Conservation (phyloP, 352 stramenopile species). For the Aphanomyces euteiches region DNA sequence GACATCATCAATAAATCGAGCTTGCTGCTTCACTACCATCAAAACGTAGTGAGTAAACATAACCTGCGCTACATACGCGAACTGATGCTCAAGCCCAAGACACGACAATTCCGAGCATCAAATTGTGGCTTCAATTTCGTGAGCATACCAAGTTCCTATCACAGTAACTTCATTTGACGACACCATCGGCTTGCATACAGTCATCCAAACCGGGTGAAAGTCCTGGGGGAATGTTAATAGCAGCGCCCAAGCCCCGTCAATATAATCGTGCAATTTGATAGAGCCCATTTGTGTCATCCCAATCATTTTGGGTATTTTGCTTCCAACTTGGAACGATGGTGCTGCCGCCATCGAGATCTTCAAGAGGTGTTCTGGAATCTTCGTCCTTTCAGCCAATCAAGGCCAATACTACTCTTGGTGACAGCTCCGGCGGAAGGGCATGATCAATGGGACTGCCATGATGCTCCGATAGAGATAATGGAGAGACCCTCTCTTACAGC, state of each 20-base stretch:
- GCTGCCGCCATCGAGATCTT: constrained; percentile 31
- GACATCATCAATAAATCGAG: constrained; percentile 60
- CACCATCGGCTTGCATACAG: constrained; percentile 22
- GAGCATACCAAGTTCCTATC: constrained; percentile 61
- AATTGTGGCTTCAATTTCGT: constrained; percentile 80
- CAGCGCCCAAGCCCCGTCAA: constrained; percentile 63
- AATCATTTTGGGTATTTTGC: constrained; percentile 68
- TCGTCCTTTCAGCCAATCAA: neutral
- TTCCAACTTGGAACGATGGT: constrained; percentile 56
- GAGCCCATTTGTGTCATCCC: constrained; percentile 65
- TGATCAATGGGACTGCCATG: too few relatives aligned
- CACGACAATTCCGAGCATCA: constrained; percentile 62
- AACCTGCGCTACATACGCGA: constrained; percentile 20
- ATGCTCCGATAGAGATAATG: too few relatives aligned
- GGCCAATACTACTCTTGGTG: too few relatives aligned
- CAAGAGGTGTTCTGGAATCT: neutral
- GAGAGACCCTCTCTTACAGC: too few relatives aligned
- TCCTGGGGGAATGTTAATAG: constrained; percentile 67
- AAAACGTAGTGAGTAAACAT: neutral
- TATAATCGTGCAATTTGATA: constrained; percentile 66
- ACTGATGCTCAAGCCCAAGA: constrained; percentile 51
- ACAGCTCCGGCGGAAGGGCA: too few relatives aligned
- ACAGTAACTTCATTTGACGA: constrained; percentile 1
- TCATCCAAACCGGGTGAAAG: constrained; percentile 71
- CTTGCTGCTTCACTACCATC: constrained; percentile 39